Base-by-base conservation (phyloP, 2,329 filamentous ascomycete genomes). In the Sporothrix variecibatus region DNA sequence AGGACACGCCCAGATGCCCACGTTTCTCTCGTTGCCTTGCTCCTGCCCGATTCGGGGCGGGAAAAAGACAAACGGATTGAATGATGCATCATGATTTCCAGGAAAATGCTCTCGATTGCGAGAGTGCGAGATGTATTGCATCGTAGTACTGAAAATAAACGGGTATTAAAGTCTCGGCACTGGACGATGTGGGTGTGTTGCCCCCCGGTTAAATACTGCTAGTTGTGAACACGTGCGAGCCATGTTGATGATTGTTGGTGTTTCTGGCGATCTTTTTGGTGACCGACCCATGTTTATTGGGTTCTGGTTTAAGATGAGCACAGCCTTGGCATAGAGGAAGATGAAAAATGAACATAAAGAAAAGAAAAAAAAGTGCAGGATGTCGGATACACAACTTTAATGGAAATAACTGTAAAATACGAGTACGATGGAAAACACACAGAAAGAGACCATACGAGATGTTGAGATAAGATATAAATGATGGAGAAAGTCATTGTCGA, bases 181-280 rank as follows among this genome's bases (percentile, higher is more conserved):
- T 43, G 38, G 38, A 15, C 38, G 23, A 11, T 56, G 23, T 56
- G 51, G 23, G 51, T 56, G 51, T 46, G 51, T 28, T 28, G 51
- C n/a, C 26, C 26, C 38, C 34, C 38, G 62, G 38, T 46, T 17
- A 65, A 65, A 65, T 46, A 23, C 38, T 65, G n/a, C 38, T 28
- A 65, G 23, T 46, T 12, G 38, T 26, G 38, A 46, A 65, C 62
- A 65, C 62, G 62, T 65, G 62, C 38, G n/a, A 65, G 62, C 62
- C 62, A 26, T 65, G 62, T 65, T 46, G 38, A 28, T 38, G n/a
- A 20, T 23, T 26, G 38, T 65, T 65, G 62, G 62, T 34, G 40
- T 46, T 65, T 46, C 12, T 65, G n/a, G 38, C 23, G n/a, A 65
- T 46, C 60, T 9, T 56, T 46, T 46, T 17, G 43, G 43, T 46